Base-by-base conservation (phyloP, 192 early-diverging fungal species). In the Pilobolus umbonatus region DNA sequence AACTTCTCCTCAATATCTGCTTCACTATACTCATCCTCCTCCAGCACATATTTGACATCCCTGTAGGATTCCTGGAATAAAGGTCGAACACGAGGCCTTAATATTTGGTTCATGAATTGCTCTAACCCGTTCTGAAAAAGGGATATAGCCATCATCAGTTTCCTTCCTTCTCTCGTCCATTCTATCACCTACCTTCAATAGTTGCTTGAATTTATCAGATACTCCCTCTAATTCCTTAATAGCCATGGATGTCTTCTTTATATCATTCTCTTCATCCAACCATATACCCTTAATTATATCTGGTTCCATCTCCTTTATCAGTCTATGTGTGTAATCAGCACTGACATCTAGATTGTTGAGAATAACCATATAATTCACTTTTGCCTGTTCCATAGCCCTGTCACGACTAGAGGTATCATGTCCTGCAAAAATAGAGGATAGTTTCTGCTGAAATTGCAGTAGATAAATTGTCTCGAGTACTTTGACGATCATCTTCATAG, bases 301-400 rank as follows among this genome's bases (percentile, higher is more conserved):
- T 4, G 67, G 54, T 15, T 81, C 67, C 26, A 97, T 72, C 47
- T 89, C 84, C 25, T 82, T 74, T 0, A 75, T 80, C 4, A 95
- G 79, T 51, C 85, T 79, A 55, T 85, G 70, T 22, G 94, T 76
- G 63, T 98, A 97, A 28, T 85, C 81, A 55, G 81, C 74, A 47
- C 87, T 88, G 12, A 90, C 80, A 60, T 96, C 91, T 25, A 98
- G 64, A 64, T 98, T 95, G 72, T 98, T 98, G 30, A 96, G 69
- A 7, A 84, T 47, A 48, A 89, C 86, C 88, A 91, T 85, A 55
- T 83, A 85, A 19, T 69, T 66, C 24, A 77, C 59, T 40, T 78
- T 85, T 0, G 79, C 69, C 25, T 85, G 79, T 44, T 83, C 77
- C 3, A 77, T 62, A 26, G 84, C 81, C 28, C 67, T 65, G 15